Evolutionary conservation across 495 filamentous ascomycete genomes (phyloP), one percentile per base, ranked within the genome.

Genomic region (Monascus purpureus): DNA sequence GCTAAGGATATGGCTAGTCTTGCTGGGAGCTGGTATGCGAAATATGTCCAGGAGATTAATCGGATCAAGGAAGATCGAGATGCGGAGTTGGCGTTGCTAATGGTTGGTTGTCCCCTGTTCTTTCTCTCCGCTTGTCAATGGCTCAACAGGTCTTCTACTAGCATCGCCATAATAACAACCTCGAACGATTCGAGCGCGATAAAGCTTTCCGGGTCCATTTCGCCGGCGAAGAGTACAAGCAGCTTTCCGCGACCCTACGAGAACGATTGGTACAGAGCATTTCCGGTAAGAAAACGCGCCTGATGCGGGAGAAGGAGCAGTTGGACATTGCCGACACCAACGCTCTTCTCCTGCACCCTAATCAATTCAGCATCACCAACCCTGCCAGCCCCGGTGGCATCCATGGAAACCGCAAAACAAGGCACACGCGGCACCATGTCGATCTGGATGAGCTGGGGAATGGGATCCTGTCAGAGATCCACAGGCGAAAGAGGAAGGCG

Each of bases 281-380:
- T 31, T 76, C 70, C 9, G 64, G 72, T 19, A 88, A 87, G 47
- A 80, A 82, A 32, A 66, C 69, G 31, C 70, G 80, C 26, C 60
- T 97, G 24, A 71, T 77, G 45, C 77, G 79, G 37, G 90, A 97
- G 42, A 95, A 93, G 49, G 92, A 96, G 40, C 57, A 75, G 47
- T 52, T 92, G 22, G 90, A 96, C 40, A 82, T 95, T 22, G 72
- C 77, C 9, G 92, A 96, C 44, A 78, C 73, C 36, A 92, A 81
- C 41, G 82, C 90, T 8, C 70, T 92, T 4, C 74, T 94, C 18
- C 70, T 93, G 5, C 84, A 96, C 44, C 87, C 92, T 9, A 88
- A 79, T 40, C 90, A 97, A 47, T 95, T 86, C 55, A 80, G 77
- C 52, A 73, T 93, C 37, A 75, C 73, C 41, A 81, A 82, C 49